A percentile compares a stretch with the other conserved stretches of the same genome.
phyloP scores from a whole-genome alignment of 108 stramenopile genomes.

The Nannochloropsis oceanica region DNA sequence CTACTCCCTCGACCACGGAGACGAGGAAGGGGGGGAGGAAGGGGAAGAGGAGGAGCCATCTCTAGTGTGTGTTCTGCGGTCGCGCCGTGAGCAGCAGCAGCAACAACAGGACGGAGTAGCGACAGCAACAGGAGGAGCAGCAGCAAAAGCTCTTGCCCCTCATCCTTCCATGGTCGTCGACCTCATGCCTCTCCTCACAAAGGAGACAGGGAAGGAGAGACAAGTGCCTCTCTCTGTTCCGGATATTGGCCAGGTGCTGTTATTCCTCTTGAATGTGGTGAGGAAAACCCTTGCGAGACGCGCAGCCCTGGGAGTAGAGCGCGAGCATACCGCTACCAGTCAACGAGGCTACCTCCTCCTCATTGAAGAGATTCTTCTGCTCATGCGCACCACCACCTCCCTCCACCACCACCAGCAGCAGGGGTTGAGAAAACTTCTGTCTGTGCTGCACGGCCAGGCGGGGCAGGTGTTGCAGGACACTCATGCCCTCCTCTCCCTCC shows the following conservation, averaged over 20 bases:
- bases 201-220: not conserved
- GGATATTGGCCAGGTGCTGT: not conserved
- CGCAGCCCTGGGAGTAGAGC: not conserved
- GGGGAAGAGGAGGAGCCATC: not conserved
- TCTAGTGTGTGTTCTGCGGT: not conserved
- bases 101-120: no score
- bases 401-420: no score
- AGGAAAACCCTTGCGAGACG: not conserved
- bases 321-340: not conserved
- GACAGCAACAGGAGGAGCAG: no score
- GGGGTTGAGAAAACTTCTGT: no score
- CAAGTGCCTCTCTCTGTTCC: not conserved
- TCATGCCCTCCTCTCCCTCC: slow-evolving; percentile 25
- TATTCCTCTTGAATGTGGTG: not conserved
- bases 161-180: not conserved
- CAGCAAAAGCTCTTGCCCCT: no score
- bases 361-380: not conserved
- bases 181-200: not conserved
- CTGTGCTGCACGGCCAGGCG: no score
- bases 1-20: not conserved
- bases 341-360: not conserved
- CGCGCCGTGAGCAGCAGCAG: not conserved
- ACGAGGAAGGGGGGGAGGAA: not conserved
- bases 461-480: not conserved
- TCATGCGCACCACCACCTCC: not conserved